A percentile compares a stretch with the other conserved stretches of the same genome.
Evolutionary conservation across 1,139 yeast species (phyloP).

Genomic region (Torulaspora pretoriensis): DNA sequence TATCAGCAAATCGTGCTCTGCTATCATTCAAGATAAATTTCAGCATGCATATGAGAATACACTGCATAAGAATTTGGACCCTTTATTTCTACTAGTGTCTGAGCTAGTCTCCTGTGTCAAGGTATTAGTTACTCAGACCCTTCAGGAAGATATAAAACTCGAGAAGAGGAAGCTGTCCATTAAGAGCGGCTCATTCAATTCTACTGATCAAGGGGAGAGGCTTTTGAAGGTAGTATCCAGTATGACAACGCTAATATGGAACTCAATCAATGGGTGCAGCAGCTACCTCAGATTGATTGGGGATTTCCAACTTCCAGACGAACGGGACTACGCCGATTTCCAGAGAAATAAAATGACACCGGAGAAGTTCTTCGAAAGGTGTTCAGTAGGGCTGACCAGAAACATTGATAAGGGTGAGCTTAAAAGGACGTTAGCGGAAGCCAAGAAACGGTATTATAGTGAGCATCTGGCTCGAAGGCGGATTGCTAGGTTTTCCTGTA

Average conservation of each 20-base stretch:
- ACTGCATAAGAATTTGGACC: conserved; percentile 54
- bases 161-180: conserved; percentile 34
- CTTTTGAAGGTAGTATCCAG: conserved; percentile 58
- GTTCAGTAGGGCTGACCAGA: conserved; percentile 59
- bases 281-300: conserved; percentile 56
- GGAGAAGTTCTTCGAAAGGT: conserved; percentile 54
- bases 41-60: conserved; percentile 31
- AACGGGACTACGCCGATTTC: conserved; percentile 73
- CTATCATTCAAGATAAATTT: conserved; percentile 38
- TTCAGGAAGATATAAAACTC: conserved; percentile 30
- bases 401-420: conserved; percentile 35
- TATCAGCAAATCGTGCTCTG: conserved; percentile 50
- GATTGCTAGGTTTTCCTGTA: conserved; percentile 52
- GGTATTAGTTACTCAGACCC: conserved; percentile 53
- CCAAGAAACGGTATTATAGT: conserved; percentile 9
- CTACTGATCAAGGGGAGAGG: conserved; percentile 64
- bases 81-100: conserved; percentile 56
- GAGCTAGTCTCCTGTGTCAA: conserved; percentile 64
- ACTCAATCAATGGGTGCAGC: conserved; percentile 47
- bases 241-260: conserved; percentile 56
- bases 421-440: conserved; percentile 26
- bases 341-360: conserved; percentile 55
- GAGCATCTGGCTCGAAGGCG: conserved; percentile 19
- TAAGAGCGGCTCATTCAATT: conserved; percentile 43
- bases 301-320: conserved; percentile 63